Conservation (phyloP, 2,329 filamentous ascomycete genomes). For the Claviceps fusiformis region DNA sequence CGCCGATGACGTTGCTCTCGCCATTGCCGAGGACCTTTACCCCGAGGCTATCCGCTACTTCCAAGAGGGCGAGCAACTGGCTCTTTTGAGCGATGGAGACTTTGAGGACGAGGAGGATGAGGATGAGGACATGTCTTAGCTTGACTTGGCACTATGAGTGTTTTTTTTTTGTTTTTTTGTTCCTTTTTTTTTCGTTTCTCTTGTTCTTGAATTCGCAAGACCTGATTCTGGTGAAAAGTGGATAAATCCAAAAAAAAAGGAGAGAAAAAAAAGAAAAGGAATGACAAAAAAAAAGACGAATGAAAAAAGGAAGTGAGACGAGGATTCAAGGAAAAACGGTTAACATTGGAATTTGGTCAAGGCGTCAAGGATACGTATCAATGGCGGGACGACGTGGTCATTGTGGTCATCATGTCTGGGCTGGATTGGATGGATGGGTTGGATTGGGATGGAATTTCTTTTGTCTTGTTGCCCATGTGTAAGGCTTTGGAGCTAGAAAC, state of each 20-base stretch:
- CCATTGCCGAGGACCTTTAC: slow-evolving; percentile 78
- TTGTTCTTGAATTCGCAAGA: no score
- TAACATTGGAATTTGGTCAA: background rate
- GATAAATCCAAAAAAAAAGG: no score
- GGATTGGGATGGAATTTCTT: slow-evolving; percentile 4
- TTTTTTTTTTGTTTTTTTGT: no score
- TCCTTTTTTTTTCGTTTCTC: no score
- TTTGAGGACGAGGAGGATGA: slow-evolving; percentile 37
- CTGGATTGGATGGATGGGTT: background rate
- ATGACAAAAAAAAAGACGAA: background rate
- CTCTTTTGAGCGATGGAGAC: slow-evolving; percentile 53
- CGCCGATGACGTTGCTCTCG: slow-evolving; percentile 69
- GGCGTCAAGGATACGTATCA: background rate
- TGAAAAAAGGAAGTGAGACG: background rate
- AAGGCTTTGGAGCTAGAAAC: background rate
- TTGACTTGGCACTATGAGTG: no score
- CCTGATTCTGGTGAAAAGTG: no score
- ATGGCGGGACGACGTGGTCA: background rate
- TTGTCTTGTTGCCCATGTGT: slow-evolving; percentile 5
- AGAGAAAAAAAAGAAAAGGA: no score
- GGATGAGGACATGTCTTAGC: slow-evolving; percentile 31
- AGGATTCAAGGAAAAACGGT: background rate
- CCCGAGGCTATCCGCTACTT: slow-evolving; percentile 83
- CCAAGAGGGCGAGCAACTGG: slow-evolving; percentile 52
- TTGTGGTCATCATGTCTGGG: background rate